Evolutionary conservation across 176 grass and related monocot genomes (phyloP), one percentile per base, ranked within the genome.

Genomic region (Triticum dicoccoides): DNA sequence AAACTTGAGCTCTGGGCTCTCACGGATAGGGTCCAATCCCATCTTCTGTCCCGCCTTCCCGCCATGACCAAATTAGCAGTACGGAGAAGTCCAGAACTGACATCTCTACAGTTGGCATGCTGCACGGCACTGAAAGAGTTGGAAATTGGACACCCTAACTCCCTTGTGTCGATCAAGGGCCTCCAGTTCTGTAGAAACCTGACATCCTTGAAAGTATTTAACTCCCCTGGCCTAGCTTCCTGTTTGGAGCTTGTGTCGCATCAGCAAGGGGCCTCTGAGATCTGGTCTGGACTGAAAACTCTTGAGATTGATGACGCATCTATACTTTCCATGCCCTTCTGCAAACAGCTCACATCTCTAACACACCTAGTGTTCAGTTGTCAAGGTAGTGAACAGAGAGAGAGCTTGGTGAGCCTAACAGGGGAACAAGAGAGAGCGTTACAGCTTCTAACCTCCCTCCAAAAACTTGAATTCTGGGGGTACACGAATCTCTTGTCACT

Each of bases 381-480:
- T 0, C 9, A 10, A n/a, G n/a, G n/a, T n/a, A n/a, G n/a, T n/a
- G n/a, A n/a, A n/a, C n/a, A n/a, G n/a, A n/a, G 39, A 77, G 1
- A 6, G 0, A 23, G 23, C 38, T 2, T 51, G 80, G 11, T 77
- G 14, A 34, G 18, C 52, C 17, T 81, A 23, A 88, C 32, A 18
- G 65, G 47, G 61, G 76, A 87, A 9, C 77, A 87, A 27, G 70
- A 87, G 27, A 5, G 38, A 9, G 59, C 85, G 14, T 35, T 69
- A 0, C 65, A 73, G 54, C 67, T 82, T 61, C 86, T 87, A 15
- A 81, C 67, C 68, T 82, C 79, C 51, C 66, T 87, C 42, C 23
- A 54, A 25, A 0, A 2, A 0, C 64, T 87, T 25, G 0, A 0
- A 27, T 61, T 75, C 32, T 0, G 0, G 0, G 0, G 0, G 0